phyloP scores from a whole-genome alignment of 2,329 filamentous ascomycete genomes.

The Aspergillus chevalieri region DNA sequence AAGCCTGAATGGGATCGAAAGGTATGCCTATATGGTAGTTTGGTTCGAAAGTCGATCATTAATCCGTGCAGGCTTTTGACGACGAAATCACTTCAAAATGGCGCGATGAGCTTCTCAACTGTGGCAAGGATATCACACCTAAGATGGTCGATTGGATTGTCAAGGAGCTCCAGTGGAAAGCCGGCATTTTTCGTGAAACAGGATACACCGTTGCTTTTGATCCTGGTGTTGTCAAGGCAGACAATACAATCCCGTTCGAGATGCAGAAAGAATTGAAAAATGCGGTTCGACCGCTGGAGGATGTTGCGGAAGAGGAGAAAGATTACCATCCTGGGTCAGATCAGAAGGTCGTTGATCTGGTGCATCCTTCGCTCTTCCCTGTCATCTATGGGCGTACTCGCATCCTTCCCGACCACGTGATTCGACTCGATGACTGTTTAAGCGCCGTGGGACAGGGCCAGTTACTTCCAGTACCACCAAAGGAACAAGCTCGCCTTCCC shows the following conservation, averaged over 20 bases:
- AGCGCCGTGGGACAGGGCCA: conserved; percentile 10
- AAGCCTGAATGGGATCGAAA: conserved; percentile 37
- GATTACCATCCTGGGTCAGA: conserved; percentile 61
- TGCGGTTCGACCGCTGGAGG: conserved; percentile 47
- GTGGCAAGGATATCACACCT: conserved; percentile 19
- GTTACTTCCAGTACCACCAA: not conserved
- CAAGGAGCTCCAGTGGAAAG: conserved; percentile 46
- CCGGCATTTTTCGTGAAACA: conserved; percentile 31
- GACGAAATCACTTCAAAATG: conserved; percentile 29
- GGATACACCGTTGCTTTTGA: conserved; percentile 43
- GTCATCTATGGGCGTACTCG: conserved; percentile 25
- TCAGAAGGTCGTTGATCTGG: conserved; percentile 55
- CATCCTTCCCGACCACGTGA: conserved; percentile 14
- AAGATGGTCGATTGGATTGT: conserved; percentile 36
- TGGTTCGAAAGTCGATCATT: not conserved
- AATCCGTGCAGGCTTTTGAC: conserved; percentile 24
- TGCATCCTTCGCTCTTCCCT: conserved; percentile 54
- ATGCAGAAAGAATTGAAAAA: conserved; percentile 40
- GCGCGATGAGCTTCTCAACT: conserved; percentile 21
- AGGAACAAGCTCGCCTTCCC: not conserved
- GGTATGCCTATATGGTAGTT: conserved; percentile 11
- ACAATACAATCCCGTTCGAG: conserved; percentile 39
- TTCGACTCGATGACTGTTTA: conserved; percentile 21
- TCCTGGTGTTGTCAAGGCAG: conserved; percentile 48
- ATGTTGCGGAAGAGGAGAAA: conserved; percentile 39